Base-by-base conservation (phyloP, 2,329 filamentous ascomycete genomes). In the Talaromyces sp. region DNA sequence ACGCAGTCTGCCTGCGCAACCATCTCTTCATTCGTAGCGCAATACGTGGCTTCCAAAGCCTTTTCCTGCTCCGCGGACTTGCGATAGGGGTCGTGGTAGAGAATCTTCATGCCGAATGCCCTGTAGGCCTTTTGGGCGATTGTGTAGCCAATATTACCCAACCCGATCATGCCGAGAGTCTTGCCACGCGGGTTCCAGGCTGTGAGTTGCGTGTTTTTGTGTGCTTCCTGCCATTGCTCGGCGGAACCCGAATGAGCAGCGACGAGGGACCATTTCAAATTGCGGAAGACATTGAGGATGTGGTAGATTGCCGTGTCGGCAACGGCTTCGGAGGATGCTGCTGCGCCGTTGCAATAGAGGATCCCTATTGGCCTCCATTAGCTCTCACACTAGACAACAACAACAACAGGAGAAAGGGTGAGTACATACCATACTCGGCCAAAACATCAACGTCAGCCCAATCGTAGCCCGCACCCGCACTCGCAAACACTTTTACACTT, bases 401-500 rank as follows among this genome's bases (percentile, higher is more conserved):
- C n/a, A n/a, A n/a, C n/a, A n/a, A n/a, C n/a, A n/a, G n/a, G n/a
- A n/a, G n/a, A n/a, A n/a, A n/a, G n/a, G n/a, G n/a, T n/a, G n/a
- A n/a, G n/a, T n/a, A n/a, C n/a, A 72, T 67, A 64, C 63, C 60
- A n/a, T 54, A 18, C 25, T 60, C 48, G 23, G 63, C 81, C 59
- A 86, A 74, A 0, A 75, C 71, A 40, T 81, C 75, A 0, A 83
- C 85, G 66, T 89, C 84, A 0, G 84, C 86, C 86, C 86, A 88
- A 73, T 89, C 86, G 69, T 86, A 89, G 18, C 87, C 82, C 4
- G 86, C 86, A 16, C 87, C 87, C 5, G 87, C 86, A 60, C 83
- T 85, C 48, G 86, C 84, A 74, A 86, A 88, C 33, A 89, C 83
- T 65, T 80, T 81, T 66, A 86, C 83, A 28, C 79, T 82, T 1